Evolutionary conservation across 345 rosid genomes (phyloP), one percentile per base, ranked within the genome.

Genomic region (Raphanus raphanistrum): DNA sequence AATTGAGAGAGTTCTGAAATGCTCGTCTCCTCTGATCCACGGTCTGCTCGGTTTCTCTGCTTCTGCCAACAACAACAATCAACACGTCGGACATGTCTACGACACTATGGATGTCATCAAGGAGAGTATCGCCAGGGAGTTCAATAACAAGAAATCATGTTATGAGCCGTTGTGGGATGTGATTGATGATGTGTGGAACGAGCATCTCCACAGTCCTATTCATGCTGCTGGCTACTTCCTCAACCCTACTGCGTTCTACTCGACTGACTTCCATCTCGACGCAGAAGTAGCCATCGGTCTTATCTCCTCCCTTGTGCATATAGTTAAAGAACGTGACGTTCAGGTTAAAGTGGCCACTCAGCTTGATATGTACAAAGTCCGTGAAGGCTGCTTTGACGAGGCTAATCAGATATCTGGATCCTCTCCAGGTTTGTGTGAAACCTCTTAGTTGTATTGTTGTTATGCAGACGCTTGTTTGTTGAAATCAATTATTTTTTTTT

Each of bases 221-320:
- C 97, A 90, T 84, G 90, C 85, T 50, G 88, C 92, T 5, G 94
- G 87, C 52, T 88, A 86, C 71, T 87, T 80, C 76, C 72, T 92
- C 54, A 88, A 92, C 76, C 91, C 97, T 2, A 33, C 64, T 35
- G 64, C 85, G 28, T 88, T 86, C 76, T 87, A 87, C 84, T 79
- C 89, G 25, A 70, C 76, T 41, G 83, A 77, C 52, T 88, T 92
- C 63, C 33, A 71, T 71, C 62, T 63, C 32, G 91, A 88, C 57
- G 11, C 36, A 2, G 90, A 90, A 77, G 88, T 90, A 45, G 33
- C 82, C 67, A 70, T 70, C 5, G 93, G 91, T 54, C 81, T 87
- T 35, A 33, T 80, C 27, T 69, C 78, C 57, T 85, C 88, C 54
- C 54, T 87, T 45, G 78, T 83, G 52, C 82, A 79, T 8, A 43